Conservation (phyloP, 345 rosid genomes). For the Eucalyptus marginata region DNA sequence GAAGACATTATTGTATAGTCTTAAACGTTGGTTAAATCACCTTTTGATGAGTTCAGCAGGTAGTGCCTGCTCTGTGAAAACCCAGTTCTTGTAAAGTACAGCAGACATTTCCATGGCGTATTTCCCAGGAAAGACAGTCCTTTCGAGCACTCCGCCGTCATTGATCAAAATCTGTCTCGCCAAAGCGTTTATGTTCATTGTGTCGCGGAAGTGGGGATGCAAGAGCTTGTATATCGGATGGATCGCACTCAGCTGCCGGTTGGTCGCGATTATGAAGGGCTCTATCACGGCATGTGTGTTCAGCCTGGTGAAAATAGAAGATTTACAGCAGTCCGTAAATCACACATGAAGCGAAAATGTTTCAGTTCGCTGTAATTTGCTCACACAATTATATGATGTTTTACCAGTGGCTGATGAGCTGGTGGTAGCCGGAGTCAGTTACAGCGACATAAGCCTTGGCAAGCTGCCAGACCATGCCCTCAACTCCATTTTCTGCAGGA, state of each 20-base stretch:
- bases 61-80: slow-evolving; percentile 71
- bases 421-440: slow-evolving; percentile 89
- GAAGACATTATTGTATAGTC: background rate
- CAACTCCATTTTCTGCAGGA: slow-evolving; percentile 48
- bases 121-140: slow-evolving; percentile 62
- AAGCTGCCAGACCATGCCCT: slow-evolving; percentile 72
- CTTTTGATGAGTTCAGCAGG: slow-evolving; percentile 75
- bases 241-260: slow-evolving; percentile 65
- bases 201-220: slow-evolving; percentile 88
- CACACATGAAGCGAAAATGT: background rate
- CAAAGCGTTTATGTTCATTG: slow-evolving; percentile 84
- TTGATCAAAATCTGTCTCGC: slow-evolving; percentile 82
- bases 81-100: slow-evolving; percentile 56
- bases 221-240: slow-evolving; percentile 85
- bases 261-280: slow-evolving; percentile 79
- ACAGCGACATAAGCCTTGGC: slow-evolving; percentile 89
- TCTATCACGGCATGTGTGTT: slow-evolving; percentile 82
- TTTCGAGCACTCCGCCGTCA: slow-evolving; percentile 65
- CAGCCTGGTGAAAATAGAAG: slow-evolving; percentile 33
- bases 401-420: slow-evolving; percentile 89
- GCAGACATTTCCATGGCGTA: slow-evolving; percentile 84
- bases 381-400: background rate
- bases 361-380: background rate
- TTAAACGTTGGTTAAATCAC: slow-evolving; percentile 2
- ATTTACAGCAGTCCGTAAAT: background rate